These are phyloP conservation scores for Vigna radiata DNA, from an alignment of 306 rosid species.

Conservation along the genomic window DNA sequence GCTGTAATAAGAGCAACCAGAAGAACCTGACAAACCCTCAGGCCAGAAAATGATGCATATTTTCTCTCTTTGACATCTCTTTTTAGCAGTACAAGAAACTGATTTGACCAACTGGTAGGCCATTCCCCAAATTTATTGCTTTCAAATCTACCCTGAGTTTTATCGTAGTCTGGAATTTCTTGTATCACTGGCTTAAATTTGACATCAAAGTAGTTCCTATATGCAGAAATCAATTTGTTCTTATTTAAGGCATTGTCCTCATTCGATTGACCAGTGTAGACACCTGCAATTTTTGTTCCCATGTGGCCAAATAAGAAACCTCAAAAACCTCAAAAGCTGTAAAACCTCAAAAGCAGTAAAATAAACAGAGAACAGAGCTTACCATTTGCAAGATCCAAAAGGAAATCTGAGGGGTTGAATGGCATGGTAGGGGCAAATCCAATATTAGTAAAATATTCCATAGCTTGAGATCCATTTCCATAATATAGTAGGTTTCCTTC, in stretches of 20 bases:
- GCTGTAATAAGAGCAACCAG: conserved; percentile 54
- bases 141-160: conserved; percentile 25
- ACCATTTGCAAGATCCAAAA: conserved; percentile 73
- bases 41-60: conserved; percentile 54
- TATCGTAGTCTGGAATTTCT: conserved; percentile 1
- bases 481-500: conserved; percentile 63
- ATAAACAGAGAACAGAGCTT: conserved; percentile 9
- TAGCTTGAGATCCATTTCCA: conserved; percentile 58
- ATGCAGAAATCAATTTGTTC: conserved; percentile 46
- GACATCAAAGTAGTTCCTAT: conserved; percentile 38
- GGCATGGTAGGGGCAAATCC: conserved; percentile 53
- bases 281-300: conserved; percentile 42
- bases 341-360: conserved; percentile 7
- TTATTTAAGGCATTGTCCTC: conserved; percentile 47
- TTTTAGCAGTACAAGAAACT: conserved; percentile 55
- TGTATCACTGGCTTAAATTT: conserved; percentile 43
- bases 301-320: not conserved
- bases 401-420: conserved; percentile 72
- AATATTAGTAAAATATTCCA: conserved; percentile 55
- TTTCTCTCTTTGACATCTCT: conserved; percentile 65
- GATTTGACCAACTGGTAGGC: conserved; percentile 67
- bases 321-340: not conserved
- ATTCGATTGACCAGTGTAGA: conserved; percentile 40
- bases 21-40: conserved; percentile 51
- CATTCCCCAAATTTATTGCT: conserved; percentile 49